Percentiles rank a stretch among this genome's conserved stretches.
Evolutionary conservation across 2,329 filamentous ascomycete genomes (phyloP).

Genomic region (Thielaviopsis ethacetica): DNA sequence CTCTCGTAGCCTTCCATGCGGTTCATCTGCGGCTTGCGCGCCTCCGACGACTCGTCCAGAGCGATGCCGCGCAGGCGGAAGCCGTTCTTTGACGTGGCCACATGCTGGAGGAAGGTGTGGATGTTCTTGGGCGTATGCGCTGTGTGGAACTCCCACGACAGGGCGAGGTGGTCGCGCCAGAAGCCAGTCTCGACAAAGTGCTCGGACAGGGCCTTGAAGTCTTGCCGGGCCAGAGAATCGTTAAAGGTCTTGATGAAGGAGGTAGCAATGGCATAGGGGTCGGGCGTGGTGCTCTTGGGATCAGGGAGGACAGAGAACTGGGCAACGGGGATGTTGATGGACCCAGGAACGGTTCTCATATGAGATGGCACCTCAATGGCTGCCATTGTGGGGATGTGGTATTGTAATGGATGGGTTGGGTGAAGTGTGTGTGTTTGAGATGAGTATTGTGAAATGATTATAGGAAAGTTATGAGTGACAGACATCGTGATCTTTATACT

Average conservation of each 20-base stretch:
- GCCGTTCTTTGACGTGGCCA: constrained; percentile 19
- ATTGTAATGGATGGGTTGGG: background rate
- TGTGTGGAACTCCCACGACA: constrained; percentile 40
- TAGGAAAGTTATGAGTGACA: too few species aligned
- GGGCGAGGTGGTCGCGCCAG: constrained; percentile 41
- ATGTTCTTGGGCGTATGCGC: constrained; percentile 28
- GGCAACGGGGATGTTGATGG: constrained; percentile 34
- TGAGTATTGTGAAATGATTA: too few species aligned
- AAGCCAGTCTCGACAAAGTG: constrained; percentile 30
- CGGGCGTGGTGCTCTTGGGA: constrained; percentile 12
- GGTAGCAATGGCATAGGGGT: constrained; percentile 22
- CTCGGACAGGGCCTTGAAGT: constrained; percentile 19
- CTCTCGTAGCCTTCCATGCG: constrained; percentile 27
- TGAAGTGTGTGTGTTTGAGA: background rate
- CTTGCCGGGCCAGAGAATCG: constrained; percentile 20
- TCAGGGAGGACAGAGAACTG: constrained; percentile 17
- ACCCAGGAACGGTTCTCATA: constrained; percentile 28
- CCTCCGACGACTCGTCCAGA: constrained; percentile 26
- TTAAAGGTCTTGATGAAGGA: constrained; percentile 26
- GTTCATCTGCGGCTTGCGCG: constrained; percentile 26
- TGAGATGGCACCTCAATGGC: constrained; percentile 15
- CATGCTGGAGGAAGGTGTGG: constrained; percentile 21
- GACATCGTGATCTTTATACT: too few species aligned
- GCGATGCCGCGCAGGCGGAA: constrained; percentile 27
- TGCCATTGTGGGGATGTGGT: background rate